Percentiles rank a stretch among this genome's conserved stretches.
Conservation (phyloP, 768 basidiomycete species). For the Pleurotus cornucopiae region DNA sequence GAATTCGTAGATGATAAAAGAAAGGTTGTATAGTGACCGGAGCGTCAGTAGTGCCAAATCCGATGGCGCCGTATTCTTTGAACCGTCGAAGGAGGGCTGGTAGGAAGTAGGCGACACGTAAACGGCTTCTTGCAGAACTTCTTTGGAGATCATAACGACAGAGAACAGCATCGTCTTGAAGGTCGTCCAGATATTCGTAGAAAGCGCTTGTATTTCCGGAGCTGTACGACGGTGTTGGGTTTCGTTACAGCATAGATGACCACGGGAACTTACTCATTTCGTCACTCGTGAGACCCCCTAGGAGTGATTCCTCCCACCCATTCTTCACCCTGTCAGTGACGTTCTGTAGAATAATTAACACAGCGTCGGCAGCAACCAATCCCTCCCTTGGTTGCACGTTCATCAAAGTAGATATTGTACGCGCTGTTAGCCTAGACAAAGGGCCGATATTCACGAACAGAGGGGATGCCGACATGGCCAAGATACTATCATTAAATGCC, state of each 20-base stretch:
- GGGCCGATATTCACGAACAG: constrained; percentile 33
- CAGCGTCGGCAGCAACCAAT: constrained; percentile 23
- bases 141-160: constrained; percentile 64
- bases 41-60: constrained; percentile 52
- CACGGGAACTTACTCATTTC: constrained; percentile 24
- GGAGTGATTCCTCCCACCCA: constrained; percentile 41
- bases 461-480: constrained; percentile 27
- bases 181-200: constrained; percentile 56
- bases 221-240: constrained; percentile 22
- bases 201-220: constrained; percentile 37
- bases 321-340: constrained; percentile 41
- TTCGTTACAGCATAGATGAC: not conserved
- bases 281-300: constrained; percentile 27
- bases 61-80: constrained; percentile 26
- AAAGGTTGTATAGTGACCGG: constrained; percentile 57
- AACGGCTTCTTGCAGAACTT: constrained; percentile 49
- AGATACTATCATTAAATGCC: constrained; percentile 29
- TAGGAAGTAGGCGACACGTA: constrained; percentile 40
- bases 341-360: constrained; percentile 25
- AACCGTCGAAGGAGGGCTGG: constrained; percentile 9
- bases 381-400: constrained; percentile 29
- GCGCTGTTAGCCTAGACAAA: constrained; percentile 34
- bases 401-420: constrained; percentile 26
- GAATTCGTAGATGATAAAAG: constrained; percentile 77
- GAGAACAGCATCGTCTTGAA: constrained; percentile 78